Percentiles rank a stretch among this genome's conserved stretches.
Conservation (phyloP, 306 rosid genomes). For the Prunus mira region DNA sequence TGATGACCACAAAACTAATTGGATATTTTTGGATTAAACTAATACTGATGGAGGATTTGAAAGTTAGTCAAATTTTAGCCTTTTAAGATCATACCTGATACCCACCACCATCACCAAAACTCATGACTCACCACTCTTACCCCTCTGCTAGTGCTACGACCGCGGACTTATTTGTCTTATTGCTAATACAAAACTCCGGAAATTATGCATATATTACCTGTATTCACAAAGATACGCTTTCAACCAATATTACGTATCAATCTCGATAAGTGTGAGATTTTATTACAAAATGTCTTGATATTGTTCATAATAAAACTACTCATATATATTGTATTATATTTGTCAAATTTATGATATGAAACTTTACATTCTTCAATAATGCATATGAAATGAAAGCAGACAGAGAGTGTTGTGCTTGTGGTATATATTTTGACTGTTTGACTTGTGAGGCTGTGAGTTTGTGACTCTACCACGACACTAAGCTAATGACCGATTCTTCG, state of each 20-base stretch:
- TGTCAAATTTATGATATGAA: too few species aligned
- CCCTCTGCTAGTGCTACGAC: slow-evolving; percentile 23
- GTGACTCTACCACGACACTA: neutral
- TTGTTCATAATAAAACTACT: too few species aligned
- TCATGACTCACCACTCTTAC: neutral
- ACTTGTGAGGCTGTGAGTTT: neutral
- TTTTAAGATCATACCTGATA: slow-evolving; percentile 33
- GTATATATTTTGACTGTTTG: neutral
- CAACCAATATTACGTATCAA: fast-evolving
- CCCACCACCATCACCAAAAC: slow-evolving; percentile 18
- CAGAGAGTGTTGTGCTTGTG: neutral
- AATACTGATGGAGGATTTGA: neutral
- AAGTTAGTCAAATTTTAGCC: slow-evolving; percentile 31
- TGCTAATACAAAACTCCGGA: neutral
- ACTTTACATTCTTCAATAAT: too few species aligned
- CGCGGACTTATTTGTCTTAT: slow-evolving; percentile 8
- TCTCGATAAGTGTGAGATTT: too few species aligned
- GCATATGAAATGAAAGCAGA: neutral
- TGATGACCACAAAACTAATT: neutral
- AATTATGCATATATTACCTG: neutral
- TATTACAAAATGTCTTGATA: fast-evolving
- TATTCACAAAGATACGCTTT: neutral
- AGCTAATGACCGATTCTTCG: neutral
- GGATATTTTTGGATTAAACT: slow-evolving; percentile 2
- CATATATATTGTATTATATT: too few species aligned